A percentile compares a stretch with the other conserved stretches of the same genome.
phyloP scores from a whole-genome alignment of 2,329 filamentous ascomycete species.

The Aspergillus fumigatus region DNA sequence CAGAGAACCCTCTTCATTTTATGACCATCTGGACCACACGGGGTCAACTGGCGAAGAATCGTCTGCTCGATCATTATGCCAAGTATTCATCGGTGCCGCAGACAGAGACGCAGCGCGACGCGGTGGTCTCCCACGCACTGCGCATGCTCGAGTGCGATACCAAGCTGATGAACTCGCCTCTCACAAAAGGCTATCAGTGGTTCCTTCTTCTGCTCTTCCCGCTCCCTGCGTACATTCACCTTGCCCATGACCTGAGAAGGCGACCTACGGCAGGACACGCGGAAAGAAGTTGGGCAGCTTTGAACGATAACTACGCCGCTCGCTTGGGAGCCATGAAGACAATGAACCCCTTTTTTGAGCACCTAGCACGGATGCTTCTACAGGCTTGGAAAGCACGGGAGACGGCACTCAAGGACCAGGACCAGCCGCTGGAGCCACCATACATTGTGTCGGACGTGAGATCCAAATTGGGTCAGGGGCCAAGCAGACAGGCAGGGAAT shows the following conservation, averaged over 20 bases:
- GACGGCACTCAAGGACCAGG: constrained; percentile 7
- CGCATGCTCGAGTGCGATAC: constrained; percentile 46
- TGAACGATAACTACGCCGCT: constrained; percentile 45
- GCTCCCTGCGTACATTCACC: constrained; percentile 46
- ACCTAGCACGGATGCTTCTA: constrained; percentile 37
- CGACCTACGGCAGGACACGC: constrained; percentile 34
- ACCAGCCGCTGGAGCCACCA: constrained; percentile 16
- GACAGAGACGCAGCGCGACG: constrained; percentile 27
- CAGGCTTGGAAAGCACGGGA: constrained; percentile 39
- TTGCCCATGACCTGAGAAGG: constrained; percentile 40
- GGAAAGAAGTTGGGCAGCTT: constrained; percentile 38
- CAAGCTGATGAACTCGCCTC: constrained; percentile 38
- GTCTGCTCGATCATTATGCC: constrained; percentile 48
- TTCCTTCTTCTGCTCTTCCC: constrained; percentile 44
- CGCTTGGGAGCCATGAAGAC: constrained; percentile 18
- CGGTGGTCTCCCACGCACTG: constrained; percentile 27
- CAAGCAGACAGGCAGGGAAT: background rate
- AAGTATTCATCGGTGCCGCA: constrained; percentile 16
- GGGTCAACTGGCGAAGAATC: constrained; percentile 44
- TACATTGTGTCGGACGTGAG: constrained; percentile 29
- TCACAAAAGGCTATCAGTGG: constrained; percentile 43
- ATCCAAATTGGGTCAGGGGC: constrained; percentile 14
- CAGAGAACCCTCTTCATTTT: constrained; percentile 43
- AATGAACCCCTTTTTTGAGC: constrained; percentile 19
- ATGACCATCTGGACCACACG: constrained; percentile 47